A percentile compares a stretch with the other conserved stretches of the same genome.
Evolutionary conservation across 139 green algal genomes (phyloP).

Genomic region (Chlorella sorokiniana): DNA sequence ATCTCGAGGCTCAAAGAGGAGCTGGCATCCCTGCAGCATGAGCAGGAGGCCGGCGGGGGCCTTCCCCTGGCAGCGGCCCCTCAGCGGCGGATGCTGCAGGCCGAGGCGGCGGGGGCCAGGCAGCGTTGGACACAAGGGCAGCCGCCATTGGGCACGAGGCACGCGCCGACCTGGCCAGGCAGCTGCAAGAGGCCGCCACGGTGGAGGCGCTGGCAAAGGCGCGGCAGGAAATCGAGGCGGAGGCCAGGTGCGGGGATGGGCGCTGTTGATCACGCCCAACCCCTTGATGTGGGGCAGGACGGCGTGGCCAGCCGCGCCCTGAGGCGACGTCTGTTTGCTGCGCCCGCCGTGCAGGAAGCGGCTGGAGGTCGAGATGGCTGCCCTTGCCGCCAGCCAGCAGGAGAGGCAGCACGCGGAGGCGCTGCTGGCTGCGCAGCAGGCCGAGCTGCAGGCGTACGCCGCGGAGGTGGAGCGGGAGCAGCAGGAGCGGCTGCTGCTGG

Average conservation of each 20-base stretch:
- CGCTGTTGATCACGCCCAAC: neutral
- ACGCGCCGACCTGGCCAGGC: conserved; percentile 10
- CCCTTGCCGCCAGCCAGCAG: conserved; percentile 8
- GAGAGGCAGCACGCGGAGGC: conserved; percentile 14
- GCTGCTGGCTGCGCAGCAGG: conserved; percentile 23
- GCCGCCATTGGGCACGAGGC: conserved; percentile 15
- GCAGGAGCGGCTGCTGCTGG: conserved; percentile 26
- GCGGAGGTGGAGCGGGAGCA: conserved; percentile 25
- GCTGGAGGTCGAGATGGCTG: conserved; percentile 22
- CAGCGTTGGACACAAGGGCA: neutral
- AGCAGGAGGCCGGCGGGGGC: neutral
- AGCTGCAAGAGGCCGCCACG: conserved; percentile 16
- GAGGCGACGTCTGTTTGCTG: neutral
- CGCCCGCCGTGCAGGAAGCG: conserved; percentile 13
- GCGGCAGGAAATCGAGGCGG: conserved; percentile 9
- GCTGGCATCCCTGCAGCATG: conserved; percentile 51
- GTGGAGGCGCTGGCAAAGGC: conserved; percentile 22
- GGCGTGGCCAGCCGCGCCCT: neutral
- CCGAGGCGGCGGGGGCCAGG: neutral
- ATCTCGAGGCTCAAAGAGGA: conserved; percentile 76
- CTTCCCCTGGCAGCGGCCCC: neutral
- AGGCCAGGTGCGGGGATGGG: neutral
- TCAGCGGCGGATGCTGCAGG: neutral
- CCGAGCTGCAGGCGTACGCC: conserved; percentile 20
- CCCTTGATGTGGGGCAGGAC: no score